These are phyloP conservation scores for Neurospora africana DNA, from an alignment of 495 filamentous ascomycete genomes.

Conservation along the genomic window DNA sequence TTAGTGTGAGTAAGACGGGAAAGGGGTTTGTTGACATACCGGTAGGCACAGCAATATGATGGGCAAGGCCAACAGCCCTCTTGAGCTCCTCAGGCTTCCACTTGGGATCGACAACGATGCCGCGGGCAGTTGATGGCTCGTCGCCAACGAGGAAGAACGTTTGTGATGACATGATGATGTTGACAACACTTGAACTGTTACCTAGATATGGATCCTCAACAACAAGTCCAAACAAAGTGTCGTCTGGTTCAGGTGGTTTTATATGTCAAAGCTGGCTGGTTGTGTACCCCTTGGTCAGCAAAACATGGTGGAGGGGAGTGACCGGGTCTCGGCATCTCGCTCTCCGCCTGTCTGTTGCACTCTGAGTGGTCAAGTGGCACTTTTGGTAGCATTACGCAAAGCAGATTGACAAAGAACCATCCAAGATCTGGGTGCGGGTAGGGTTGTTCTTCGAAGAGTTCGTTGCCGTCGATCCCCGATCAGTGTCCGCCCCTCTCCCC, in stretches of 20 bases:
- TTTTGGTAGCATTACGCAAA: not conserved
- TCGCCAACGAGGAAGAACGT: conserved; percentile 37
- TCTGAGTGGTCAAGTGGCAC: not conserved
- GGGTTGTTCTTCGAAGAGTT: not conserved
- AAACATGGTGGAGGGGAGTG: not conserved
- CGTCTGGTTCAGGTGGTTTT: not conserved
- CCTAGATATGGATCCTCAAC: not conserved
- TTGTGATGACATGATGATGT: conserved; percentile 24
- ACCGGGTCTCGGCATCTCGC: not conserved
- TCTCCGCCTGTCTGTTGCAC: not conserved
- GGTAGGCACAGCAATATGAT: conserved; percentile 28
- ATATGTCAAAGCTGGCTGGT: not conserved
- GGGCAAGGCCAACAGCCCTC: conserved; percentile 19
- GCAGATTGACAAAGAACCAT: not conserved
- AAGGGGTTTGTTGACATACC: conserved; percentile 4
- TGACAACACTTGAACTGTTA: not conserved
- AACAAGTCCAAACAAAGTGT: not conserved
- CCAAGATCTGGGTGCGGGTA: not conserved
- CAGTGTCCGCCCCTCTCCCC: not conserved
- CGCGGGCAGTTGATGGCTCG: conserved; percentile 23
- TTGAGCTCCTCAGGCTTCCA: conserved; percentile 23
- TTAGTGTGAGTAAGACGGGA: not conserved
- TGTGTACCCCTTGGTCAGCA: not conserved
- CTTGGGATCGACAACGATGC: conserved; percentile 24
- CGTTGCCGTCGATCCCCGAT: not conserved